Evolutionary conservation across 1,284 basidiomycete species (phyloP), one percentile per base, ranked within the genome.

Genomic region (Apiotrichum domesticum): DNA sequence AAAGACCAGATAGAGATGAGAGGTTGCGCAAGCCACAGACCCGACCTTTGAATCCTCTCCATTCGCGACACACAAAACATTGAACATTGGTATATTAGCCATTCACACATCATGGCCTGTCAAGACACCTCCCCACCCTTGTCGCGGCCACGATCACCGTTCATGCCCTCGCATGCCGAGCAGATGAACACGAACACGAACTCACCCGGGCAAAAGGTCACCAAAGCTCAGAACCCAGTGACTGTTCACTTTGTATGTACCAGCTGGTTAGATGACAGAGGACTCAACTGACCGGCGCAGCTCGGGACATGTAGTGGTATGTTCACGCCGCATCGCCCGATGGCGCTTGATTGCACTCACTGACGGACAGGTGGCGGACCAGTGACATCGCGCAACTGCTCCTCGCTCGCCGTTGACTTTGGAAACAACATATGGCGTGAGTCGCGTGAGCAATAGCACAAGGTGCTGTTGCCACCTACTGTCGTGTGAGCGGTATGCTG

Each of bases 251-350:
- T 74, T 57, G 72, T 74, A 50, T 62, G 72, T 60, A 6, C 21
- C 5, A 33, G 21, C n/a, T 9, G 21, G 21, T 21, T 21, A 21
- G 21, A 21, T 21, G 21, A 21, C 21, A 21, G 21, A 21, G 21
- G 21, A 21, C 21, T 21, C 21, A 13, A 35, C 42, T 52, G 37
- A 49, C 44, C 6, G 21, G 11, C 21, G 2, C 59, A 77, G 75
- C 67, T 77, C 3, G 76, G 76, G 10, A 77, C 76, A 46, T 75
- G 72, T 60, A 74, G 72, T 48, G 75, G 74, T 74, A 40, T 50
- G 21, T 21, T 21, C 21, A 21, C 21, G 21, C 21, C 21, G 69
- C 52, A n/a, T 13, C 40, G 6, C 40, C 21, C 21, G 21, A 21
- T 21, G 21, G 21, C 21, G 21, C 21, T 21, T 21, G 21, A 21